Conservation (phyloP, 1,284 basidiomycete genomes). For the Mycena citricolor region DNA sequence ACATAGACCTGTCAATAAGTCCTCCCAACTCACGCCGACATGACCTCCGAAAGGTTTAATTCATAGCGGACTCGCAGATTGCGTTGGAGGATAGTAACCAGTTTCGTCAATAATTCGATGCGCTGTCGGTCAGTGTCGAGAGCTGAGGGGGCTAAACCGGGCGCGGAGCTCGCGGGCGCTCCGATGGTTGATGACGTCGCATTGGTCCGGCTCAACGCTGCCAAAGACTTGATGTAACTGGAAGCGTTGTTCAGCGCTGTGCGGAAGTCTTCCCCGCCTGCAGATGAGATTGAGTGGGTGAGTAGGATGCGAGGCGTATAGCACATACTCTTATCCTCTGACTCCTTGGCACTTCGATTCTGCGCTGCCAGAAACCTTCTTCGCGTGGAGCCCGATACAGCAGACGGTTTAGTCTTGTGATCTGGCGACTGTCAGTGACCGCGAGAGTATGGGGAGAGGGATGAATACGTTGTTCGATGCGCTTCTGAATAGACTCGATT, state of each 20-base stretch:
- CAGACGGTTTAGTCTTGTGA: conserved; percentile 2
- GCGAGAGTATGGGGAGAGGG: neutral
- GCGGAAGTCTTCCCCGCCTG: conserved; percentile 62
- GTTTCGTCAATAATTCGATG: conserved; percentile 62
- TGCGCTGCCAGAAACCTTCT: conserved; percentile 19
- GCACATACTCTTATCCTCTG: conserved; percentile 42
- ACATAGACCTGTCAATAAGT: conserved; percentile 10
- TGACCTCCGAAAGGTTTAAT: conserved; percentile 66
- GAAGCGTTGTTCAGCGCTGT: conserved; percentile 64
- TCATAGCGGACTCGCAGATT: conserved; percentile 79
- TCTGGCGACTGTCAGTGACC: conserved; percentile 8
- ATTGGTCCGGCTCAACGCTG: conserved; percentile 44
- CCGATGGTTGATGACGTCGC: conserved; percentile 41
- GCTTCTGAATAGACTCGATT: conserved; percentile 64
- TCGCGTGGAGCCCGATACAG: conserved; percentile 20
- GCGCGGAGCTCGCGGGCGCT: conserved; percentile 37
- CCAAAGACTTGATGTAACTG: conserved; percentile 53
- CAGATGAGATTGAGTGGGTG: conserved; percentile 20
- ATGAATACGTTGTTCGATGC: conserved; percentile 60
- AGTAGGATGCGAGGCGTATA: conserved; percentile 4
- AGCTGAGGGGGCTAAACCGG: conserved; percentile 36
- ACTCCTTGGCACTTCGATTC: conserved; percentile 29
- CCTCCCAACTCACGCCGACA: conserved; percentile 60
- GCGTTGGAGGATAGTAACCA: conserved; percentile 72
- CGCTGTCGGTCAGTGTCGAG: conserved; percentile 55